Percentiles rank a stretch among this genome's conserved stretches.
These are phyloP conservation scores for Phialophora tarda DNA, from an alignment of 2,329 filamentous ascomycete species.

Conservation along the genomic window DNA sequence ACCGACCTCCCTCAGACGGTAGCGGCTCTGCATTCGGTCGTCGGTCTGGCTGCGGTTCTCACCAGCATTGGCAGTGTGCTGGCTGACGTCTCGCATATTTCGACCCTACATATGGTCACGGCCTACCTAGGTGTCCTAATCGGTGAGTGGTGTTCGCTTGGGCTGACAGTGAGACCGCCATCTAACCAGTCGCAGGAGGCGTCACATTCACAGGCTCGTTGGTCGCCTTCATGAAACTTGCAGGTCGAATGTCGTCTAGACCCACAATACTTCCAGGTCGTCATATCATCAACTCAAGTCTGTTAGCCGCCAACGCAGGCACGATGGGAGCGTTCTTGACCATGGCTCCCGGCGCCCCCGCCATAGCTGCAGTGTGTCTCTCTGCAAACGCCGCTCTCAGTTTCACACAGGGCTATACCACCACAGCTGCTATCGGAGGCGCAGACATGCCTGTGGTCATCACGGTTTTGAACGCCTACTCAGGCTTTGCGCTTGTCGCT, in stretches of 20 bases:
- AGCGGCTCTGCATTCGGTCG: conserved; percentile 85
- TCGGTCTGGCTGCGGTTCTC: conserved; percentile 84
- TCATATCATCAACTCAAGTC: conserved; percentile 74
- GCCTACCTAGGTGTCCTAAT: conserved; percentile 87
- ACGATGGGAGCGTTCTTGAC: conserved; percentile 85
- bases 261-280: conserved; percentile 75
- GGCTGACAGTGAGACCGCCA: not conserved
- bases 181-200: conserved; percentile 57
- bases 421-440: conserved; percentile 86
- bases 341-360: conserved; percentile 77
- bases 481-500: conserved; percentile 85
- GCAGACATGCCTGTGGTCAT: conserved; percentile 94
- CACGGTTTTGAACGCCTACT: conserved; percentile 88
- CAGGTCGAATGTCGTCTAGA: conserved; percentile 78
- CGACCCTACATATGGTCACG: conserved; percentile 81
- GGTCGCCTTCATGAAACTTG: conserved; percentile 86
- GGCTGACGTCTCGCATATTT: conserved; percentile 67
- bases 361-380: conserved; percentile 78
- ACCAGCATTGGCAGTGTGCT: conserved; percentile 89
- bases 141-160: conserved; percentile 50
- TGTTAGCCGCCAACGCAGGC: conserved; percentile 76
- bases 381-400: conserved; percentile 77
- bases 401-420: conserved; percentile 86
- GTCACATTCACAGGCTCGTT: conserved; percentile 91
- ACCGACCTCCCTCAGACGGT: conserved; percentile 89